phyloP scores from a whole-genome alignment of 352 stramenopile species.

The Globisporangium parvum region DNA sequence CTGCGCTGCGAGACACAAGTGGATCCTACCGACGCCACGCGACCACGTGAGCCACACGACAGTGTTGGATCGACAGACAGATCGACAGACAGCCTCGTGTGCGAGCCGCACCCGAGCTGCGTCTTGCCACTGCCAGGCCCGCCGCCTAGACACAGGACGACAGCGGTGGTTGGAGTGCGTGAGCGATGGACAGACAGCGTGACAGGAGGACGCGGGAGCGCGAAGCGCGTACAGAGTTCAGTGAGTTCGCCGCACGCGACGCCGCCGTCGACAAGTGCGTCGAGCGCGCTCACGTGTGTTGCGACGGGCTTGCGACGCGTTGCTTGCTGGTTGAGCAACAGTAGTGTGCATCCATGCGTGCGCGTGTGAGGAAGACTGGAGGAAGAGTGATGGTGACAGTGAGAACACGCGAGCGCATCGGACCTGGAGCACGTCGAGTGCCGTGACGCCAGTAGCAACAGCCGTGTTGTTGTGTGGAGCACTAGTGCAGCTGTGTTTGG shows the following conservation, averaged over 20 bases:
- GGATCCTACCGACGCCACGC: constrained; percentile 32
- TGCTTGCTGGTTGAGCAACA: too few relatives aligned
- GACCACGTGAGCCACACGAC: neutral
- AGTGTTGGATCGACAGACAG: too few relatives aligned
- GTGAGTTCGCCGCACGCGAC: constrained; percentile 66
- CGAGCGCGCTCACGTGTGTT: constrained; percentile 37
- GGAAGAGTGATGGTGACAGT: neutral
- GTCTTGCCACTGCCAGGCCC: constrained; percentile 70
- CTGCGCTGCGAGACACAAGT: constrained; percentile 60
- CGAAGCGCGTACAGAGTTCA: too few relatives aligned
- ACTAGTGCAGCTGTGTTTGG: neutral
- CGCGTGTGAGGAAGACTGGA: neutral
- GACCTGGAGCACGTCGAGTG: constrained; percentile 42
- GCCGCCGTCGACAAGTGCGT: constrained; percentile 57
- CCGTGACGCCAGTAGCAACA: constrained; percentile 26
- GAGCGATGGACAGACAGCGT: too few relatives aligned
- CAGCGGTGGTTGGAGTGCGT: too few relatives aligned
- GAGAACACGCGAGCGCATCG: neutral
- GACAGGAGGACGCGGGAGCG: too few relatives aligned
- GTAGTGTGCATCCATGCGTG: too few relatives aligned
- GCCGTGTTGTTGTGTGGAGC: neutral
- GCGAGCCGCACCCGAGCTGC: constrained; percentile 49
- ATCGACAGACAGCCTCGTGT: too few relatives aligned
- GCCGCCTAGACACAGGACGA: constrained; percentile 30
- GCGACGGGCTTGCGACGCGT: constrained; percentile 26